Evolutionary conservation across 140 eudicot species (phyloP).

Genomic region (Cichorium intybus): DNA sequence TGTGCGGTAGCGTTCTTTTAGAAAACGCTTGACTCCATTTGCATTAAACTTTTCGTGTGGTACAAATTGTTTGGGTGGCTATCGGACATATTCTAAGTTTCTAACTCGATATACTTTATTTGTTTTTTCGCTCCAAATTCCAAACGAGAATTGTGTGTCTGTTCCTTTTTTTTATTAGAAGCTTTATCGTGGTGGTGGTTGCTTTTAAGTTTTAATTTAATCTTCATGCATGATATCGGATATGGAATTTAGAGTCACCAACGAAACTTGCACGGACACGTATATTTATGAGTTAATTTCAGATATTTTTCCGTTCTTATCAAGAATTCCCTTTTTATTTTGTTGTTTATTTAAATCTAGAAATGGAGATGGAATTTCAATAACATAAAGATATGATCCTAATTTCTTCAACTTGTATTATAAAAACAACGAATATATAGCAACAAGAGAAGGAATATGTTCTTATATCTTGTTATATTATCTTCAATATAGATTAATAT

Average conservation of each 20-base stretch:
- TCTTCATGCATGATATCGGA: background rate
- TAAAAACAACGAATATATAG: background rate
- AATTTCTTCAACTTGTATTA: slow-evolving; percentile 5
- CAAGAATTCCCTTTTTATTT: slow-evolving; percentile 3
- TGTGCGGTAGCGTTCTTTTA: background rate
- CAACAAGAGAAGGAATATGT: slow-evolving; percentile 27
- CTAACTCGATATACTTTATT: too few species aligned
- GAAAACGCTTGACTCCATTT: slow-evolving; percentile 1
- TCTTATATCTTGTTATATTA: slow-evolving; percentile 7
- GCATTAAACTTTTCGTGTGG: slow-evolving; percentile 3
- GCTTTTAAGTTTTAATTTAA: slow-evolving; percentile 3
- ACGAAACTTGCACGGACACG: slow-evolving; percentile 19
- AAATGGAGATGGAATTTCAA: slow-evolving; percentile 9
- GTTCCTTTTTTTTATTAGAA: background rate
- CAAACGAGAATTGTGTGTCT: background rate
- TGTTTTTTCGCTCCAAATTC: background rate
- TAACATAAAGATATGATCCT: slow-evolving; percentile 14
- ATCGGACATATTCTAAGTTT: background rate
- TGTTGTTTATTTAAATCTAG: slow-evolving; percentile 1
- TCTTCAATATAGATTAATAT: slow-evolving; percentile 17
- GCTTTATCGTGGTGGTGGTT: background rate
- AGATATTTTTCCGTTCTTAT: background rate
- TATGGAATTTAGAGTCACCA: background rate
- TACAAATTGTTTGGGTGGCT: background rate
- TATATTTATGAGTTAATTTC: background rate